These are phyloP conservation scores for Lodderomyces jiufengensis DNA, from an alignment of 1,139 yeast genomes.

Conservation along the genomic window DNA sequence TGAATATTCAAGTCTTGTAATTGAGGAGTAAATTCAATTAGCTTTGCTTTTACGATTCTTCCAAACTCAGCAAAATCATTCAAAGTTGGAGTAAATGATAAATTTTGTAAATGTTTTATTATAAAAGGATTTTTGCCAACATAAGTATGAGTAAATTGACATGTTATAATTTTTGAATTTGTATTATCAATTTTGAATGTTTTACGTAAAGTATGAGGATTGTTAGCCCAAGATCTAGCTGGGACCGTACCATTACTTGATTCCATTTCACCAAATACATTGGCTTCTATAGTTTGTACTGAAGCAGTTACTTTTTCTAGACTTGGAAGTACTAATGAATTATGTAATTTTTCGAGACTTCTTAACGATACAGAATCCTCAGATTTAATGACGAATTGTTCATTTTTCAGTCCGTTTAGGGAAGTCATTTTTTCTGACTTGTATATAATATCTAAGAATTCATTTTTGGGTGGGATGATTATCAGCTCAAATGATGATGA, in stretches of 20 bases:
- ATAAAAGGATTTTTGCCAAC: slow-evolving; percentile 66
- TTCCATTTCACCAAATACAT: slow-evolving; percentile 60
- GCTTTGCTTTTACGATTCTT: slow-evolving; percentile 7
- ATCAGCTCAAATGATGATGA: not conserved
- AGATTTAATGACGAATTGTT: slow-evolving; percentile 1
- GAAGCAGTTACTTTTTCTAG: slow-evolving; percentile 44
- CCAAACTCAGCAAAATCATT: slow-evolving; percentile 75
- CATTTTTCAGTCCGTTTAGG: slow-evolving; percentile 10
- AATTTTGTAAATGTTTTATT: slow-evolving; percentile 49
- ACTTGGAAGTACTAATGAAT: slow-evolving; percentile 32
- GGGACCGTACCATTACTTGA: slow-evolving; percentile 19
- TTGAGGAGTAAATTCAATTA: not conserved
- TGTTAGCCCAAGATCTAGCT: slow-evolving; percentile 7
- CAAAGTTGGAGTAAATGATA: slow-evolving; percentile 54
- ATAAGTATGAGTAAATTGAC: slow-evolving; percentile 52
- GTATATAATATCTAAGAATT: slow-evolving; percentile 60
- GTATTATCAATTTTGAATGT: slow-evolving; percentile 31
- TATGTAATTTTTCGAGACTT: slow-evolving; percentile 16
- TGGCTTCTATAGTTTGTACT: slow-evolving; percentile 53
- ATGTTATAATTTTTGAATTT: slow-evolving; percentile 32
- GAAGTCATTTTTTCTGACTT: slow-evolving; percentile 38
- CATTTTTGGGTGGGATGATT: slow-evolving; percentile 48
- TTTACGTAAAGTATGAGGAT: slow-evolving; percentile 20
- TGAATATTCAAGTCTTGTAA: slow-evolving; percentile 20
- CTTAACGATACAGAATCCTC: slow-evolving; percentile 18